Evolutionary conservation across 163 green algal species (phyloP).

Genomic region (Smithsoniella earleae): DNA sequence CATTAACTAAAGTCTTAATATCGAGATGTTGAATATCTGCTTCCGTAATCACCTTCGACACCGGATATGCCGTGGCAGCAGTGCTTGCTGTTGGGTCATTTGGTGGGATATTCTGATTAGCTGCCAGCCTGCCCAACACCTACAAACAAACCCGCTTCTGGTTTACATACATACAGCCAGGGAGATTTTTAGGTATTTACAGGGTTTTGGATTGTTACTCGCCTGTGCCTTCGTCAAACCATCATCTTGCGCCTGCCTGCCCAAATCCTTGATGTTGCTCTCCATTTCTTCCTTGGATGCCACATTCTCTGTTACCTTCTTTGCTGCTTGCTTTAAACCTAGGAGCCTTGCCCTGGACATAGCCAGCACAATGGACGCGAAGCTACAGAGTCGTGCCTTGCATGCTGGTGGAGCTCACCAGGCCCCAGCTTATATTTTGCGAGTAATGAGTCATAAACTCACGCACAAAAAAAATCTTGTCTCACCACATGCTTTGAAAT

Average conservation of each 20-base stretch:
- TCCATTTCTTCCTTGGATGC: neutral
- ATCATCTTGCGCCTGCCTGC: neutral
- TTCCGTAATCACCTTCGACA: neutral
- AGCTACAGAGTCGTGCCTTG: neutral
- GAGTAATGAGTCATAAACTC: no score
- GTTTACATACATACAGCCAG: neutral
- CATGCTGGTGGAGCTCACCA: neutral
- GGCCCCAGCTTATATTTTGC: no score
- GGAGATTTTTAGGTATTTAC: no score
- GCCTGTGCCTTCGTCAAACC: neutral
- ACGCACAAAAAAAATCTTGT: no score
- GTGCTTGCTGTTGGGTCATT: neutral
- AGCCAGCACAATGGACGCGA: neutral
- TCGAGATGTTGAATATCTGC: neutral
- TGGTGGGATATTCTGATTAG: neutral
- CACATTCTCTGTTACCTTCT: neutral
- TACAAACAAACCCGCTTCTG: neutral
- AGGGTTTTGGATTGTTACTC: neutral
- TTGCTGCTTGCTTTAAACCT: neutral
- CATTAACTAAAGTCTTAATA: neutral
- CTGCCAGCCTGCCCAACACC: conserved; percentile 16
- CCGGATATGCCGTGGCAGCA: neutral
- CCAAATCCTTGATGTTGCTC: neutral
- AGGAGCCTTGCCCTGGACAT: neutral
- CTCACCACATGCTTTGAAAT: no score